These are phyloP conservation scores for Panellus pusillus DNA, from an alignment of 768 basidiomycete genomes.

Conservation along the genomic window DNA sequence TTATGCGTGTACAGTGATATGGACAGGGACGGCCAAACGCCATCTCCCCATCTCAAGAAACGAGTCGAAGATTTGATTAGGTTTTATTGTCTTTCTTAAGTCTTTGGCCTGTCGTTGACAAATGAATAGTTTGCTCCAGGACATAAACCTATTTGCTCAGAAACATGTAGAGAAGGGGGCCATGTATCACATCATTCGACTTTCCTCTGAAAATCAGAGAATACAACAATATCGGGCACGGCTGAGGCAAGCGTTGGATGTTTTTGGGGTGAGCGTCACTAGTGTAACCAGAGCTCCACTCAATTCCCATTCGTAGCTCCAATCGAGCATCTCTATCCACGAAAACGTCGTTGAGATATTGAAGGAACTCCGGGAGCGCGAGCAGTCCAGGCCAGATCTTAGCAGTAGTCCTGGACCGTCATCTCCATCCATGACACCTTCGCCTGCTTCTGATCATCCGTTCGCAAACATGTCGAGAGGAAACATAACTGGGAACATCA, in stretches of 20 bases:
- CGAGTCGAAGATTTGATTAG: conserved; percentile 20
- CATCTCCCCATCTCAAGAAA: conserved; percentile 16
- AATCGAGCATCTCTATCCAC: conserved; percentile 25
- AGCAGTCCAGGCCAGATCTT: conserved; percentile 1
- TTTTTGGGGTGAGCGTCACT: conserved; percentile 24
- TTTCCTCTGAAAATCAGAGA: conserved; percentile 17
- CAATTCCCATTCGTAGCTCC: conserved; percentile 14
- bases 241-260: conserved; percentile 26
- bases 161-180: conserved; percentile 14
- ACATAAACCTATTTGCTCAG: conserved; percentile 21
- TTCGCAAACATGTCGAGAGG: conserved; percentile 13
- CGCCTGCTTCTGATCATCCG: conserved; percentile 11
- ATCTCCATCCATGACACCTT: no score
- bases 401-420: neutral
- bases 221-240: conserved; percentile 22
- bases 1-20: conserved; percentile 20
- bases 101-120: neutral
- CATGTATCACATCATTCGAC: conserved; percentile 16
- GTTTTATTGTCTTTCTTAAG: conserved; percentile 1
- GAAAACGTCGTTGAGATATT: conserved; percentile 23
- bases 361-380: conserved; percentile 13
- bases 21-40: conserved; percentile 14
- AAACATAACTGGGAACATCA: conserved; percentile 24
- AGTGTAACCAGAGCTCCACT: neutral
- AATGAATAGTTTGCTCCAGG: conserved; percentile 19